Evolutionary conservation across 495 filamentous ascomycete species (phyloP), one percentile per base, ranked within the genome.

Genomic region (Aspergillus funiculosus): DNA sequence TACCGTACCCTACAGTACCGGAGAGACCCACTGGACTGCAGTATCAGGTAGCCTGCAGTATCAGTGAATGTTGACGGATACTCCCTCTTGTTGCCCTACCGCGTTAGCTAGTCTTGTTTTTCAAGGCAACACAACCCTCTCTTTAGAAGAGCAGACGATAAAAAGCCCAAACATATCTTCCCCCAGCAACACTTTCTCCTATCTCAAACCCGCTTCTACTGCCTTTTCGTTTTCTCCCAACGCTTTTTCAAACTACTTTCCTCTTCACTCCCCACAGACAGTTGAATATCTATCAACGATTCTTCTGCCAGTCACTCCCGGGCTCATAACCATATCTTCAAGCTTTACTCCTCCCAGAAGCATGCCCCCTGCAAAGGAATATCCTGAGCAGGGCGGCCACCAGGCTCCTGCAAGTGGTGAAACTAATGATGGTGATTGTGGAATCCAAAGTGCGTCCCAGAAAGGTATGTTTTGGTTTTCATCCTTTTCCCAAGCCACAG

Each of bases 141-240:
- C 25, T 27, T 5, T 27, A 10, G 6, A 27, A 27, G 5, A 27
- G 25, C 5, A 27, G 27, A 19, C 21, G 20, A 34, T 13, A 4
- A 37, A 26, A 17, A 29, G 22, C 11, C 5, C 44, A 14, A 37
- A 17, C 15, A 28, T 26, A 8, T 18, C 14, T 32, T 37, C 18
- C 22, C 49, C 22, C 37, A 27, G 26, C 19, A 45, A 51, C 48
- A 45, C 41, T 14, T 35, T 22, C 17, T 8, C 24, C 17, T 17
- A 18, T 6, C 21, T 25, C 6, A 13, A 9, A 13, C 25, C 28
- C 13, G 38, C 26, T 18, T 21, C 32, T 50, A 24, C 20, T n/a
- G n/a, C n/a, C n/a, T n/a, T 28, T 20, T 25, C 26, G 9, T 27
- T 19, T 36, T 22, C 13, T 9, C 28, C n/a, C 15, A 40, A 11